Conservation (phyloP, 176 grass and related monocot genomes). For the Saccharum officinarum region DNA sequence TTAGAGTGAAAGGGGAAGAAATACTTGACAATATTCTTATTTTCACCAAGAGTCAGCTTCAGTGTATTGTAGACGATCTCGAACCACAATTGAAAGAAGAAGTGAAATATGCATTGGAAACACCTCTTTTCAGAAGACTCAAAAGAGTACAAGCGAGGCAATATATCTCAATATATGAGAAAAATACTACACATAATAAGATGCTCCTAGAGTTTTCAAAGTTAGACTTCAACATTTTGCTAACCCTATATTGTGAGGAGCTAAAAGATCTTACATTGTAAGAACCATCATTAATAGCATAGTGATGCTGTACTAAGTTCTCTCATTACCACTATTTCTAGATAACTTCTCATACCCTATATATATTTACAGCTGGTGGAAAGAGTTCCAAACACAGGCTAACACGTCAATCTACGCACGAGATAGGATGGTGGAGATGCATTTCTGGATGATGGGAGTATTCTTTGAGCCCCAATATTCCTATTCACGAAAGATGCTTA, state of each 20-base stretch:
- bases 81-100: not conserved
- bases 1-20: conserved; percentile 32
- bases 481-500: conserved; percentile 8
- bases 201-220: conserved; percentile 32
- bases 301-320: not conserved
- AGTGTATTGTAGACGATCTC: not conserved
- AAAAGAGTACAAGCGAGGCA: not conserved
- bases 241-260: conserved; percentile 33
- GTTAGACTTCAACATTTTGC: conserved; percentile 30
- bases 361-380: conserved; percentile 45
- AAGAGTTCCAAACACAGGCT: not conserved
- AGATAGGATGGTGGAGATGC: not conserved
- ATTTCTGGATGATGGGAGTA: not conserved
- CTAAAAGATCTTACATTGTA: conserved; percentile 27
- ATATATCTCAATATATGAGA: not conserved
- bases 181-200: not conserved
- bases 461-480: not conserved
- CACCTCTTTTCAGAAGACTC: not conserved
- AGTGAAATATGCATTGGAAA: not conserved
- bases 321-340: not conserved
- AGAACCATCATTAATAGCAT: not conserved
- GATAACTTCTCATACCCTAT: not conserved
- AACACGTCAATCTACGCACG: not conserved
- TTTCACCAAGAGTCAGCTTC: not conserved
- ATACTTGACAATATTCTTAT: conserved; percentile 10